phyloP scores from a whole-genome alignment of 768 basidiomycete species.

The Punctularia strigosozonata region DNA sequence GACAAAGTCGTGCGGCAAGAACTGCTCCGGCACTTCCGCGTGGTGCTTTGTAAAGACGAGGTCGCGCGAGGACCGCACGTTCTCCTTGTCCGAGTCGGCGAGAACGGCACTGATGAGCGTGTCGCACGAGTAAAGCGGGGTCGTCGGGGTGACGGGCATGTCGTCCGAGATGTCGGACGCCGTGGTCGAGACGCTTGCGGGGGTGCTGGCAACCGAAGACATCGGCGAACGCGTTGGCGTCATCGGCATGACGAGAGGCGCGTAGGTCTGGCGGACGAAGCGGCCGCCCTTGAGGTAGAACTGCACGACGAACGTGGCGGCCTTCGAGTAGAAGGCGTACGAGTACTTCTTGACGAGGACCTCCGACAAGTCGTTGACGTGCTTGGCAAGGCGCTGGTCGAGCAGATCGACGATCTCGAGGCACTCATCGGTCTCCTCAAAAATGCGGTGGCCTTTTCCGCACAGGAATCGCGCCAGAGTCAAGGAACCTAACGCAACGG shows the following conservation, averaged over 20 bases:
- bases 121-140: constrained; percentile 43
- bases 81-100: constrained; percentile 75
- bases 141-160: constrained; percentile 74
- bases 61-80: constrained; percentile 51
- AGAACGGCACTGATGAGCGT: constrained; percentile 47
- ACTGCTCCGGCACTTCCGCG: constrained; percentile 63
- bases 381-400: constrained; percentile 76
- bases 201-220: constrained; percentile 57
- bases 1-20: constrained; percentile 73
- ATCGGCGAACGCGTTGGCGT: constrained; percentile 42
- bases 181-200: constrained; percentile 62
- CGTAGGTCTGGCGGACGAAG: constrained; percentile 37
- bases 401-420: constrained; percentile 77
- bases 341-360: constrained; percentile 98
- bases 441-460: constrained; percentile 62
- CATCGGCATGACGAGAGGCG: constrained; percentile 50
- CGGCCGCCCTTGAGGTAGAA: constrained; percentile 86
- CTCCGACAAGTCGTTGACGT: constrained; percentile 88
- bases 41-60: constrained; percentile 62
- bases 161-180: constrained; percentile 72
- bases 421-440: constrained; percentile 79
- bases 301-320: constrained; percentile 86
- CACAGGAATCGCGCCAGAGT: constrained; percentile 85
- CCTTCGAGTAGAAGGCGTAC: constrained; percentile 92
- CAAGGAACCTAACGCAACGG: constrained; percentile 82